These are phyloP conservation scores for Ambispora gerdemannii DNA, from an alignment of 192 early-diverging fungal species.

Conservation along the genomic window DNA sequence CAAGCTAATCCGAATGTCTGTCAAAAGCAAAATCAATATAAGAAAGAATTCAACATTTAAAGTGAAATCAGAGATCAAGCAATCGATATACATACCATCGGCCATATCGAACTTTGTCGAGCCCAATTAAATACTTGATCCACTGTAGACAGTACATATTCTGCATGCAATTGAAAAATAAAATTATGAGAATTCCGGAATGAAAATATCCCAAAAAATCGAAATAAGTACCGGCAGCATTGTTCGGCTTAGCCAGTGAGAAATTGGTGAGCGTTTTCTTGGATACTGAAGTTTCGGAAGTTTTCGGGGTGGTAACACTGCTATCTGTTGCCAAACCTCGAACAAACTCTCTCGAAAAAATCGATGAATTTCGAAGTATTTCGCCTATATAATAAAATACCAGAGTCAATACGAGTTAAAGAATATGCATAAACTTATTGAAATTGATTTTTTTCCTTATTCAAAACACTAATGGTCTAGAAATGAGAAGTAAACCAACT, in stretches of 20 bases:
- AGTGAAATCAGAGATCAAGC: background rate
- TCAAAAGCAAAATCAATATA: slow-evolving; percentile 2
- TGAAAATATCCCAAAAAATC: background rate
- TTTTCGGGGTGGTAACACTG: background rate
- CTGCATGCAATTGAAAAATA: slow-evolving; percentile 36
- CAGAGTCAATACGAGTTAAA: too few species aligned
- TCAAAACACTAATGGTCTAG: too few species aligned
- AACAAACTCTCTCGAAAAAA: too few species aligned
- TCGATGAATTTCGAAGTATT: too few species aligned
- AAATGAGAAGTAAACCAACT: too few species aligned
- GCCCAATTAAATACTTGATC: slow-evolving; percentile 93
- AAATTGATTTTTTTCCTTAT: too few species aligned
- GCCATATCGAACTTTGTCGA: slow-evolving; percentile 88
- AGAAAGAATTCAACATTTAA: background rate
- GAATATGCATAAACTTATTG: too few species aligned
- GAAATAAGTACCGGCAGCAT: background rate
- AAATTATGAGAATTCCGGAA: too few species aligned
- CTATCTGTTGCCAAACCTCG: background rate
- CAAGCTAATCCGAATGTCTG: slow-evolving; percentile 89
- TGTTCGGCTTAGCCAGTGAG: background rate
- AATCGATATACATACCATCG: slow-evolving; percentile 49
- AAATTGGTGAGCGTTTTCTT: background rate
- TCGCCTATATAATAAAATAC: too few species aligned
- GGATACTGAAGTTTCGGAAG: background rate
- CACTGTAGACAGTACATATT: slow-evolving; percentile 84